A percentile compares a stretch with the other conserved stretches of the same genome.
phyloP scores from a whole-genome alignment of 2,329 filamentous ascomycete genomes.

The Cordyceps tenuipes region DNA sequence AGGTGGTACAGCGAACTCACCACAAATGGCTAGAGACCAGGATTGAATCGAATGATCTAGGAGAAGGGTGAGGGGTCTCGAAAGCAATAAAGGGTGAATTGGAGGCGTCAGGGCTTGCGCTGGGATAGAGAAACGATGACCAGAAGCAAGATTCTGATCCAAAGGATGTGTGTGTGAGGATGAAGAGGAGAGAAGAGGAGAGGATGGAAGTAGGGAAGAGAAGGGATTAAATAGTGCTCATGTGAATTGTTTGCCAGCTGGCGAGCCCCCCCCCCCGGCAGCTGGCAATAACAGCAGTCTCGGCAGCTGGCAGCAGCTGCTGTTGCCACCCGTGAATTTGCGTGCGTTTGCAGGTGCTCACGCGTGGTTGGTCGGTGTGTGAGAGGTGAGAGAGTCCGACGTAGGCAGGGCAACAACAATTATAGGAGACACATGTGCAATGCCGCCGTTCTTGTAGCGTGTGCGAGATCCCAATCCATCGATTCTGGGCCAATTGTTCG shows the following conservation, averaged over 20 bases:
- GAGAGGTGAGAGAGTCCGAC: neutral
- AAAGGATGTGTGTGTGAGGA: neutral
- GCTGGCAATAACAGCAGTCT: neutral
- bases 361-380: neutral
- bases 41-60: neutral
- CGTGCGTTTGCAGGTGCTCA: constrained; percentile 1
- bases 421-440: neutral
- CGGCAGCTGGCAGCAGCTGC: neutral
- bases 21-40: neutral
- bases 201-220: neutral
- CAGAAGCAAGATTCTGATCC: neutral
- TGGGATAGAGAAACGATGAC: neutral
- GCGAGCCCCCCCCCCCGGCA: neutral
- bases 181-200: neutral
- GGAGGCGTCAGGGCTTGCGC: neutral
- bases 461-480: neutral
- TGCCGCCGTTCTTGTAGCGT: neutral
- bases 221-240: neutral
- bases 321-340: neutral
- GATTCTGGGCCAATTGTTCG: neutral
- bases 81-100: neutral
- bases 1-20: neutral
- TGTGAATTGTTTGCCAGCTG: neutral
- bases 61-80: too few relatives aligned
- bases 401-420: neutral